phyloP scores from a whole-genome alignment of 2,329 filamentous ascomycete genomes.

The Pseudogymnoascus sp. region DNA sequence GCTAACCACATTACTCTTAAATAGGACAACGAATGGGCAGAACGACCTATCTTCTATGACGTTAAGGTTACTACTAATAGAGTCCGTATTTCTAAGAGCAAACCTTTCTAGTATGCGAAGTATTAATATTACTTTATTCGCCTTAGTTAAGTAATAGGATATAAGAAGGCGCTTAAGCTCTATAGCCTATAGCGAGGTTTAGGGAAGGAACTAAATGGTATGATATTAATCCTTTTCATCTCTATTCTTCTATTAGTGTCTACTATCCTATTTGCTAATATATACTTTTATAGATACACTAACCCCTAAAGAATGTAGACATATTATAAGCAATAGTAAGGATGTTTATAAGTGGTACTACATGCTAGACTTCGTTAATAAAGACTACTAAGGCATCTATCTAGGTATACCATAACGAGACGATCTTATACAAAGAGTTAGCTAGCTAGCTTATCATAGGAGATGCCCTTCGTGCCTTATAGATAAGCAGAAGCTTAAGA shows the following conservation, averaged over 20 bases:
- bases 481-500: conserved; percentile 16
- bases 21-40: conserved; percentile 18
- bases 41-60: conserved; percentile 20
- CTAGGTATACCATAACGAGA: conserved; percentile 14
- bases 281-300: conserved; percentile 14
- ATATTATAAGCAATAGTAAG: conserved; percentile 16
- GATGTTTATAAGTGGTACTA: conserved; percentile 18
- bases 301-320: conserved; percentile 17
- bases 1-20: conserved; percentile 18
- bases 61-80: conserved; percentile 14
- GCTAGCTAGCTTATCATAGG: conserved; percentile 13
- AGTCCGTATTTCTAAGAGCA: conserved; percentile 18
- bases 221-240: conserved; percentile 7
- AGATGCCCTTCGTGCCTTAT: conserved; percentile 14
- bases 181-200: conserved; percentile 21
- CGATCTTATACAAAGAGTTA: conserved; percentile 12
- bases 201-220: conserved; percentile 23
- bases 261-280: conserved; percentile 9
- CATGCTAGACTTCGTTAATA: conserved; percentile 17
- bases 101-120: conserved; percentile 33
- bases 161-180: conserved; percentile 21
- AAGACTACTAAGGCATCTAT: conserved; percentile 18
- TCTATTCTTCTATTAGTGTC: neutral
- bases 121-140: conserved; percentile 29
- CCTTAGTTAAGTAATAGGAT: conserved; percentile 24